Conservation (phyloP, 345 rosid species). For the Fremontodendron californicum region DNA sequence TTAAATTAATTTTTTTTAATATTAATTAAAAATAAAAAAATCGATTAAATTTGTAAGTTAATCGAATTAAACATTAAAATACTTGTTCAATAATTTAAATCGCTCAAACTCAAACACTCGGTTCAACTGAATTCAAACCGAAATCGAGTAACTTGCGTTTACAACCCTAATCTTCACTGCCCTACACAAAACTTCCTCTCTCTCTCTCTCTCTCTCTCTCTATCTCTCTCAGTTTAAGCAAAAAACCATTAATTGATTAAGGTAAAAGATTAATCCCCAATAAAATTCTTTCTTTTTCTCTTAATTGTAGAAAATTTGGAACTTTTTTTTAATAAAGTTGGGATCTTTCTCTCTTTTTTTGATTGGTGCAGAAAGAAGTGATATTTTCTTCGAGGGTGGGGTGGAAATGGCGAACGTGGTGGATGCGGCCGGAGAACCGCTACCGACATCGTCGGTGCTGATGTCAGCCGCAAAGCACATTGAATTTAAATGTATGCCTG, state of each 20-base stretch:
- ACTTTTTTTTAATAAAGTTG: neutral
- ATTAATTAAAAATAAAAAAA: no score
- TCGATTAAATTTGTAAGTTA: no score
- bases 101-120: no score
- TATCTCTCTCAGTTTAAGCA: neutral
- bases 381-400: neutral
- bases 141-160: no score
- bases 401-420: conserved; percentile 64
- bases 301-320: neutral
- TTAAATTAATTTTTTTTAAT: no score
- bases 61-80: no score
- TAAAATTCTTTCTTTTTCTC: neutral
- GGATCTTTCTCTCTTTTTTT: neutral
- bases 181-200: neutral
- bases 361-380: neutral
- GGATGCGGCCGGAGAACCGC: conserved; percentile 68
- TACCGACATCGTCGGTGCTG: conserved; percentile 92
- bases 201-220: neutral
- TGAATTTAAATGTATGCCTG: conserved; percentile 51
- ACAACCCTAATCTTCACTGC: neutral
- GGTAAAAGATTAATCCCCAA: neutral
- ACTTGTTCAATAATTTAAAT: no score
- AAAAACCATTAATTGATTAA: neutral
- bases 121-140: no score
- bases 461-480: conserved; percentile 86